A percentile compares a stretch with the other conserved stretches of the same genome.
phyloP scores from a whole-genome alignment of 768 basidiomycete species.

The Coprinellus micaceus region DNA sequence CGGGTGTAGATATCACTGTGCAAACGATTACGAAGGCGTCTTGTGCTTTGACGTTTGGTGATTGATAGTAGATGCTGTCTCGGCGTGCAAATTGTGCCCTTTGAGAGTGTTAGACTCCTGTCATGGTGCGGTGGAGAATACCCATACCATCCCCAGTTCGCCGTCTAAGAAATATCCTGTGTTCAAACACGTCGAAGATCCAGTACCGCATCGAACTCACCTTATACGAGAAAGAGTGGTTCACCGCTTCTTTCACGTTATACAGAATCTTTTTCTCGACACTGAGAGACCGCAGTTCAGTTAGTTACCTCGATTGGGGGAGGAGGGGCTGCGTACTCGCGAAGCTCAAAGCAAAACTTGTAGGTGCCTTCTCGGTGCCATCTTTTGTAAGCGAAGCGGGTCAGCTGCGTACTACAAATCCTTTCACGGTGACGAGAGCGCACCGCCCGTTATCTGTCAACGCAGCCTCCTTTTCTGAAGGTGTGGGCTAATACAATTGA shows the following conservation, averaged over 20 bases:
- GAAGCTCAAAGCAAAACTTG: slow-evolving; percentile 81
- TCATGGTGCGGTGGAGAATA: not conserved
- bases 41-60: slow-evolving; percentile 44
- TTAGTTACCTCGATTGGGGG: not conserved
- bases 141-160: slow-evolving; percentile 85
- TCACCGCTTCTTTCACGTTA: slow-evolving; percentile 73
- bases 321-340: slow-evolving; percentile 43
- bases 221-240: slow-evolving; percentile 78
- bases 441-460: slow-evolving; percentile 55
- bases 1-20: slow-evolving; percentile 68
- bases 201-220: slow-evolving; percentile 14
- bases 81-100: slow-evolving; percentile 81
- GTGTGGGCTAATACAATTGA: slow-evolving; percentile 55
- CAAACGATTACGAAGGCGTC: slow-evolving; percentile 78
- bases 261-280: slow-evolving; percentile 46
- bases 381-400: slow-evolving; percentile 31
- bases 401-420: not conserved
- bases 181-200: too few species aligned
- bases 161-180: slow-evolving; percentile 43
- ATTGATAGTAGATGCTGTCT: slow-evolving; percentile 64
- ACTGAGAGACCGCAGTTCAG: slow-evolving; percentile 18
- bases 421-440: slow-evolving; percentile 18
- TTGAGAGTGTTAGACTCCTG: not conserved
- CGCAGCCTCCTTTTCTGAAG: slow-evolving; percentile 67
- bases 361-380: slow-evolving; percentile 86